Conservation (phyloP, 2,329 filamentous ascomycete species). For the Torrubiella hemipterigena region DNA sequence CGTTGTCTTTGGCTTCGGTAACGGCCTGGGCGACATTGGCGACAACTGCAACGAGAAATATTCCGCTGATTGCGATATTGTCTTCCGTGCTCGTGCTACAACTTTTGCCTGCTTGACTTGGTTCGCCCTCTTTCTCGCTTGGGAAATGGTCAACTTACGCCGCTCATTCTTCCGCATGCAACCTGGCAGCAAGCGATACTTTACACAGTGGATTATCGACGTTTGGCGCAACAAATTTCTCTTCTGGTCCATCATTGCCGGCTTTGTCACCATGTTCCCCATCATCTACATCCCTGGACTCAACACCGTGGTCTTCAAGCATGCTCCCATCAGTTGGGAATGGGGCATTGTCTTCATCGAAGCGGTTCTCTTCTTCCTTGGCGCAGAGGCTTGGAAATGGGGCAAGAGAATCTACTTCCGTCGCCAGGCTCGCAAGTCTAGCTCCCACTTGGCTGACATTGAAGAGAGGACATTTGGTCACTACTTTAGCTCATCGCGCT, state of each 20-base stretch:
- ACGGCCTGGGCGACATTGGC: conserved; percentile 38
- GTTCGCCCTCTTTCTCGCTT: conserved; percentile 63
- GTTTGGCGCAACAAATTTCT: conserved; percentile 60
- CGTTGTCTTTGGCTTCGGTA: conserved; percentile 37
- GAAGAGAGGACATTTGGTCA: conserved; percentile 20
- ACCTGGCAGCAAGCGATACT: conserved; percentile 44
- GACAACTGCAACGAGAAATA: conserved; percentile 46
- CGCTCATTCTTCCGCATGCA: conserved; percentile 64
- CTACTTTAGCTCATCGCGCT: conserved; percentile 14
- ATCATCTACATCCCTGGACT: conserved; percentile 46
- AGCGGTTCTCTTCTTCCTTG: conserved; percentile 42
- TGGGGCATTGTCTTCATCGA: conserved; percentile 47
- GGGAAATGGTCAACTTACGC: conserved; percentile 63
- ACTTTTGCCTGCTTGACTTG: conserved; percentile 63
- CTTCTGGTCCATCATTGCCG: conserved; percentile 45
- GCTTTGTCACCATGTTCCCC: conserved; percentile 33
- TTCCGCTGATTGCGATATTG: conserved; percentile 38
- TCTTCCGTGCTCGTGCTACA: conserved; percentile 59
- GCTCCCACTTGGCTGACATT: conserved; percentile 10
- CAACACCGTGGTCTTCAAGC: conserved; percentile 45
- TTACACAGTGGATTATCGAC: conserved; percentile 54
- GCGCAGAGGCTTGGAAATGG: conserved; percentile 48
- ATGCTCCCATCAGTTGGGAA: conserved; percentile 46
- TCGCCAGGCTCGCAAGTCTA: conserved; percentile 13
- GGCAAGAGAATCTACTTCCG: conserved; percentile 35